Evolutionary conservation across 805 yeast species (phyloP), one percentile per base, ranked within the genome.

Genomic region (Yamadazyma philogaea): DNA sequence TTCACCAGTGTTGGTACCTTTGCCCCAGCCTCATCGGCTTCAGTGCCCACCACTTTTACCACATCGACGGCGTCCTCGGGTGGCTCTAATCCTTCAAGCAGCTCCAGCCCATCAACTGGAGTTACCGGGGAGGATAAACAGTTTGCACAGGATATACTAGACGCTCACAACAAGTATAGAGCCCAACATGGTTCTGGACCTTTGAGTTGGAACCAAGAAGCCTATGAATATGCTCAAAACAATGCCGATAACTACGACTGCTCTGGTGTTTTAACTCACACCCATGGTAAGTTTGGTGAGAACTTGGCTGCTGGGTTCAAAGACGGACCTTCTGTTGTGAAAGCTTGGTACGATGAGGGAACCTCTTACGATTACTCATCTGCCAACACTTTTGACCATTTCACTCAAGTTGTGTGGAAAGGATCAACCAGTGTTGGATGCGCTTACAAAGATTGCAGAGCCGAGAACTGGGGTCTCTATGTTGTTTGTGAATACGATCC

Each of bases 351-450:
- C 50, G 60, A 47, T 31, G 74, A 68, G 53, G 68, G 68, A 30
- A 47, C 55, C 2, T 50, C 54, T 20, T 64, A 58, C 40, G 51
- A 55, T 34, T 61, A 52, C 47, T 33, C 53, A 42, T 54, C 67
- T 41, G 70, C 74, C 31, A 55, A 63, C 41, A 61, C 66, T 40
- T 70, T 64, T 41, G 61, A 68, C 49, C 96, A 87, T 64, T 87
- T 85, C 65, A 84, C 95, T 17, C 93, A 85, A 60, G 67, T 87
- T 33, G 79, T 87, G 15, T 87, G 96, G 96, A 74, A 71, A 50
- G 61, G 67, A 18, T 65, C 85, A 20, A 70, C 79, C 5, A 59
- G 68, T 48, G 48, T 87, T 12, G 96, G 95, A n/a, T 87, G 96
- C 67, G 93, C 84, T 41, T 68, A 70, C 60, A 81, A 78, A 56